phyloP scores from a whole-genome alignment of 805 yeast genomes.

The Myxozyma mucilagina region DNA sequence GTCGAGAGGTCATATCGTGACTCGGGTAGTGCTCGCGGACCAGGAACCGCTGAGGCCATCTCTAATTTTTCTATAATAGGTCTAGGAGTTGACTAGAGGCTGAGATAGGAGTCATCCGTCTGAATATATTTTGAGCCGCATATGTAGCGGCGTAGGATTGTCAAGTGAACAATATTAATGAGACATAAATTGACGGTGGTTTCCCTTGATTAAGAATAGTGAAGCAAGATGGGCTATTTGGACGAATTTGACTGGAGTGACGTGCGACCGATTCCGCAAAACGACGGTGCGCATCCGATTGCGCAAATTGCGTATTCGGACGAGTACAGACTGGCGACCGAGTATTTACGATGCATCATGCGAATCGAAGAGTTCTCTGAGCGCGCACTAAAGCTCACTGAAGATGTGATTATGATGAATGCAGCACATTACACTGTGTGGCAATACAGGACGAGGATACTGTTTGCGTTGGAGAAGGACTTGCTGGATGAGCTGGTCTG shows the following conservation, averaged over 20 bases:
- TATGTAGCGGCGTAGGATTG: not conserved
- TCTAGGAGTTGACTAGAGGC: not conserved
- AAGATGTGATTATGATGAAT: conserved; percentile 59
- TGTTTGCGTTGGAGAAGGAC: conserved; percentile 37
- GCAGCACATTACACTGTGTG: conserved; percentile 94
- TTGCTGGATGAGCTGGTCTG: conserved; percentile 65
- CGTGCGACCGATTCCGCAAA: conserved; percentile 38
- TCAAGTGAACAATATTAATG: not conserved
- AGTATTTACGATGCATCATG: conserved; percentile 61
- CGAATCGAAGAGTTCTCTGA: conserved; percentile 60
- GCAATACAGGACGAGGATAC: conserved; percentile 41
- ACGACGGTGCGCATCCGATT: conserved; percentile 37
- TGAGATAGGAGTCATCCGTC: not conserved
- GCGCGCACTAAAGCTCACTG: conserved; percentile 69
- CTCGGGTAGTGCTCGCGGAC: conserved; percentile 74
- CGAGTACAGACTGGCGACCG: conserved; percentile 65
- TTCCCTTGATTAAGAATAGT: no score
- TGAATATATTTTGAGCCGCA: no score
- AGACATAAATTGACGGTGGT: not conserved
- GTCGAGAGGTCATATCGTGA: conserved; percentile 78
- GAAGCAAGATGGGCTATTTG: not conserved
- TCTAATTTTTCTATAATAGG: not conserved
- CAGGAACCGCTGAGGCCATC: conserved; percentile 90
- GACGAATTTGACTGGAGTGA: conserved; percentile 33
- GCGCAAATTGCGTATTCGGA: conserved; percentile 59